These are phyloP conservation scores for Thermomyces lanuginosus DNA, from an alignment of 2,329 filamentous ascomycete genomes.

Conservation along the genomic window DNA sequence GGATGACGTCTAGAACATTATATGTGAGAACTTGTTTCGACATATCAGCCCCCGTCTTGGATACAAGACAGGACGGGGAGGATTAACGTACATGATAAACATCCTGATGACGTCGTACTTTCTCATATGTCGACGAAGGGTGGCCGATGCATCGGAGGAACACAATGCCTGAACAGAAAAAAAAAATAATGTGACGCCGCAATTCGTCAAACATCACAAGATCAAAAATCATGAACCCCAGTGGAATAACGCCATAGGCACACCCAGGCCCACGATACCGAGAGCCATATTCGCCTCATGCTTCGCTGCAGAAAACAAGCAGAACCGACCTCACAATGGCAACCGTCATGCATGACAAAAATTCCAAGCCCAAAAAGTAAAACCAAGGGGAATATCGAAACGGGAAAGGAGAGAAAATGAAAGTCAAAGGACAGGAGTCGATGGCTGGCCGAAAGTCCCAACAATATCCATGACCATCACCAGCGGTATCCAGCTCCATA, in stretches of 20 bases:
- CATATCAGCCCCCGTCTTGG: constrained; percentile 24
- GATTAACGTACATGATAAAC: constrained; percentile 35
- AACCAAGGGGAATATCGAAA: constrained; percentile 5
- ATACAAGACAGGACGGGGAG: constrained; percentile 30
- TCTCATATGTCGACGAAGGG: too few species aligned
- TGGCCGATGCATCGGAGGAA: too few species aligned
- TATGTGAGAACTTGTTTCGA: constrained; percentile 32
- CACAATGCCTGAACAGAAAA: constrained; percentile 13
- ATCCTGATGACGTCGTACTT: too few species aligned
- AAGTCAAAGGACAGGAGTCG: constrained; percentile 9
- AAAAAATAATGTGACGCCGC: constrained; percentile 18
- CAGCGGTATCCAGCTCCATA: constrained; percentile 56
- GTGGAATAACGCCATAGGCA: constrained; percentile 21
- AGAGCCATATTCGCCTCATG: constrained; percentile 19
- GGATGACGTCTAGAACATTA: constrained; percentile 24
- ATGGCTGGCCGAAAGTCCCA: too few species aligned
- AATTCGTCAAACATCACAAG: constrained; percentile 12
- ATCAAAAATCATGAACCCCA: constrained; percentile 11
- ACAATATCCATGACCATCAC: constrained; percentile 31
- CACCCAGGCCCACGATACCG: constrained; percentile 17
- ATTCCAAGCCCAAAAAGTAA: constrained; percentile 5
- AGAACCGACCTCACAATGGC: constrained; percentile 1
- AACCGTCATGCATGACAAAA: constrained; percentile 3
- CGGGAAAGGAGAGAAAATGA: constrained; percentile 11
- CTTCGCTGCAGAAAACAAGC: constrained; percentile 14